Conservation (phyloP, 345 rosid species). For the Aethionema arabicum region DNA sequence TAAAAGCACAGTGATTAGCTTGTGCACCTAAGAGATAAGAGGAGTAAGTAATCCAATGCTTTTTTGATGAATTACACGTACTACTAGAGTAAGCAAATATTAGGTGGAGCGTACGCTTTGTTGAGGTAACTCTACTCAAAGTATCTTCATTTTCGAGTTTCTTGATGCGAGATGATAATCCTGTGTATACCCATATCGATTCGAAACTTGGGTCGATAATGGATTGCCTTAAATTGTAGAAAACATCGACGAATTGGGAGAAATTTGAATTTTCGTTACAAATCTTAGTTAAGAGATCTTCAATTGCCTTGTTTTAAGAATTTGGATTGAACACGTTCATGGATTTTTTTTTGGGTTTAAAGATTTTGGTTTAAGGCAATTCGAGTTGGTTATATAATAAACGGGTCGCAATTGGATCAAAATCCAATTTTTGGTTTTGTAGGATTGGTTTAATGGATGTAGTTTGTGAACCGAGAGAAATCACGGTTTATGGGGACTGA, state of each 20-base stretch:
- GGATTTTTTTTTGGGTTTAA: too few species aligned
- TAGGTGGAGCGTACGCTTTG: conserved; percentile 44
- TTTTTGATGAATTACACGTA: conserved; percentile 29
- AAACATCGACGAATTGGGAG: conserved; percentile 32
- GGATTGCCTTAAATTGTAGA: conserved; percentile 48
- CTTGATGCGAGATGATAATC: conserved; percentile 38
- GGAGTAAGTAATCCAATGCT: conserved; percentile 58
- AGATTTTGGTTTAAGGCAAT: too few species aligned
- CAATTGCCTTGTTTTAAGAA: background rate
- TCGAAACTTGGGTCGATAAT: conserved; percentile 53
- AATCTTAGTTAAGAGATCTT: conserved; percentile 39
- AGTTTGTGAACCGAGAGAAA: too few species aligned
- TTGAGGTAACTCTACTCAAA: conserved; percentile 29
- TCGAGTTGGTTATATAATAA: too few species aligned
- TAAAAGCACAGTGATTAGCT: conserved; percentile 34
- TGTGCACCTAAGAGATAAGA: conserved; percentile 39
- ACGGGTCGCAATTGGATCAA: too few species aligned
- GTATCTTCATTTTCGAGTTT: conserved; percentile 29
- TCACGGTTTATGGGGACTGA: too few species aligned
- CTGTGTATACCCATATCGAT: conserved; percentile 57
- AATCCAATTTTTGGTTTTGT: too few species aligned
- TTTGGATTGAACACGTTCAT: too few species aligned
- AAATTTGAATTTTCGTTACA: conserved; percentile 35
- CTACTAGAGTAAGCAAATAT: conserved; percentile 41
- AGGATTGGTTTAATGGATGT: too few species aligned